A percentile compares a stretch with the other conserved stretches of the same genome.
Evolutionary conservation across 495 filamentous ascomycete genomes (phyloP).

Genomic region (Bryoglossum gracile): DNA sequence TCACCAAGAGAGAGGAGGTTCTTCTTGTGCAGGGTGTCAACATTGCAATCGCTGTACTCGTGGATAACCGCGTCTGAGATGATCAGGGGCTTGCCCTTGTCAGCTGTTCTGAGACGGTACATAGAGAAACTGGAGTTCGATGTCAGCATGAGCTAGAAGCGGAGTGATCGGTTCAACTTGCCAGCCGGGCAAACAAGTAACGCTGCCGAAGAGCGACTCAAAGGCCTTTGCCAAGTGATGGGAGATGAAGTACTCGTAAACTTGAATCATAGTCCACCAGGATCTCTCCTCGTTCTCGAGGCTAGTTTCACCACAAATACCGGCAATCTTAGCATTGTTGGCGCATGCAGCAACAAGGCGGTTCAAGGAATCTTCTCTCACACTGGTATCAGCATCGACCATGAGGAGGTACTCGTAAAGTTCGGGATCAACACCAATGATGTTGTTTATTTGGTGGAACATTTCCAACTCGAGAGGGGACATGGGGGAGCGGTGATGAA

Average conservation of each 20-base stretch:
- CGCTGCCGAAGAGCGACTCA: constrained; percentile 89
- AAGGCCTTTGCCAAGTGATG: constrained; percentile 93
- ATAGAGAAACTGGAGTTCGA: constrained; percentile 86
- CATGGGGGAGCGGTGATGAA: constrained; percentile 91
- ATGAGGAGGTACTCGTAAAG: constrained; percentile 96
- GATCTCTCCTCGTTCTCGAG: constrained; percentile 88
- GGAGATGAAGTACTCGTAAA: constrained; percentile 97
- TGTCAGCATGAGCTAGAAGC: constrained; percentile 26
- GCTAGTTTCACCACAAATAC: constrained; percentile 96
- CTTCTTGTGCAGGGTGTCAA: constrained; percentile 98
- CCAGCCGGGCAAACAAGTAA: constrained; percentile 98
- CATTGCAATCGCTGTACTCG: constrained; percentile 79
- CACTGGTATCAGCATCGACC: constrained; percentile 97
- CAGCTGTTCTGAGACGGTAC: constrained; percentile 91
- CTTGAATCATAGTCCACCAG: constrained; percentile 99
- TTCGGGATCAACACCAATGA: constrained; percentile 95
- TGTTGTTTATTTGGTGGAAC: constrained; percentile 98
- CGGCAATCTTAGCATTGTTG: constrained; percentile 91
- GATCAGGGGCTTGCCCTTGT: constrained; percentile 86
- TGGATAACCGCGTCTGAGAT: constrained; percentile 79
- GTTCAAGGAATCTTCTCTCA: constrained; percentile 86
- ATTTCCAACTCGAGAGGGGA: constrained; percentile 93
- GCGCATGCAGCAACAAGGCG: constrained; percentile 87
- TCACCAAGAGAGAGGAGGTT: constrained; percentile 92
- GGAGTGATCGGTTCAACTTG: constrained; percentile 43